These are phyloP conservation scores for Oryza officinalis DNA, from an alignment of 176 grass and related monocot species.

Conservation along the genomic window DNA sequence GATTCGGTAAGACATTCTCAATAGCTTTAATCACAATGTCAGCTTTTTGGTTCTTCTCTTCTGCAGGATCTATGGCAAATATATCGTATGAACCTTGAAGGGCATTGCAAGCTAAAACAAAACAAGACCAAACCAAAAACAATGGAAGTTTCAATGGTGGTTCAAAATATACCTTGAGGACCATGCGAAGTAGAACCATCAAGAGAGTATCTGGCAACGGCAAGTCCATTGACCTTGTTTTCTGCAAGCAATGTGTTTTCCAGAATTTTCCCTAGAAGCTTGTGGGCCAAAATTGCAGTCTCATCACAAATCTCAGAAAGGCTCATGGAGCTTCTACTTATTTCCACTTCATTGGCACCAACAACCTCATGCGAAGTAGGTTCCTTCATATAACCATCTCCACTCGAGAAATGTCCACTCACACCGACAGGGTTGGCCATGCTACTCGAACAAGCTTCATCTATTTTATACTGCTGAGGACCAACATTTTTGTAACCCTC, in stretches of 20 bases:
- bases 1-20: constrained; percentile 52
- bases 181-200: constrained; percentile 11
- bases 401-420: not conserved
- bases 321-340: not conserved
- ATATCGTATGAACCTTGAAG: constrained; percentile 9
- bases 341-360: constrained; percentile 7
- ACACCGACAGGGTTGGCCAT: not conserved
- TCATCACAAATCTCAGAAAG: constrained; percentile 30
- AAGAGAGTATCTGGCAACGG: constrained; percentile 2
- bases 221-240: constrained; percentile 12
- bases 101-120: constrained; percentile 2
- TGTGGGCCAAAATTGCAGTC: constrained; percentile 30
- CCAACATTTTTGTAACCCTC: constrained; percentile 2
- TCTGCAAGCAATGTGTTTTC: constrained; percentile 26
- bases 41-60: constrained; percentile 11
- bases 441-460: constrained; percentile 22
- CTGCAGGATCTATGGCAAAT: constrained; percentile 24
- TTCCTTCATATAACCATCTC: not conserved
- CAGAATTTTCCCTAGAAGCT: constrained; percentile 25
- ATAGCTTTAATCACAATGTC: constrained; percentile 58
- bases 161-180: constrained; percentile 38
- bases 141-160: constrained; percentile 14
- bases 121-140: constrained; percentile 21
- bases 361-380: not conserved
- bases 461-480: not conserved